phyloP scores from a whole-genome alignment of 2,329 filamentous ascomycete species.

The Cadophora luteo-olivacea region DNA sequence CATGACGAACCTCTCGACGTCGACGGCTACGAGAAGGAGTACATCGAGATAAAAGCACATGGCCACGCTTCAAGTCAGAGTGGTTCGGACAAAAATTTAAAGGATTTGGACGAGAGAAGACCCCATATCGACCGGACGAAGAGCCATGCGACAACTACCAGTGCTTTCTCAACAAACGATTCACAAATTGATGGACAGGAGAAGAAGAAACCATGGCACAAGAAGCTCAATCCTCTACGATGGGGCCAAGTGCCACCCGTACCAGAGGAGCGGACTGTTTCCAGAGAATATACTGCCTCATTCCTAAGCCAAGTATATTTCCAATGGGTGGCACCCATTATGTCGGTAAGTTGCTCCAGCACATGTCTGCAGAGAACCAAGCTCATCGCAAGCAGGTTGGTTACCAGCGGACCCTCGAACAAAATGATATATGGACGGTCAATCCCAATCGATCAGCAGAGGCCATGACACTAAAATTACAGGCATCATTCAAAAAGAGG shows the following conservation, averaged over 20 bases:
- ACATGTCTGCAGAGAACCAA: constrained; percentile 5
- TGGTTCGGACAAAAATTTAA: constrained; percentile 25
- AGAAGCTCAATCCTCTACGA: constrained; percentile 64
- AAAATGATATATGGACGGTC: constrained; percentile 86
- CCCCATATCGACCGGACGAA: constrained; percentile 51
- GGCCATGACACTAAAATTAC: constrained; percentile 69
- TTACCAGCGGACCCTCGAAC: constrained; percentile 82
- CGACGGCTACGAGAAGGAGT: constrained; percentile 41
- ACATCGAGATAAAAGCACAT: constrained; percentile 35
- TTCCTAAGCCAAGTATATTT: constrained; percentile 82
- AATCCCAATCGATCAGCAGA: constrained; percentile 81
- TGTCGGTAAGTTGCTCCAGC: constrained; percentile 64
- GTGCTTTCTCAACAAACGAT: constrained; percentile 52
- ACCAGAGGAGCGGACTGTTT: constrained; percentile 59
- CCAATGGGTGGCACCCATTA: constrained; percentile 88
- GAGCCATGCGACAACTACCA: constrained; percentile 61
- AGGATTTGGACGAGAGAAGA: constrained; percentile 35
- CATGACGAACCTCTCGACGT: constrained; percentile 31
- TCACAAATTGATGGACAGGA: constrained; percentile 39
- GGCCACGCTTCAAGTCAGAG: constrained; percentile 33
- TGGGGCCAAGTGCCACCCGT: constrained; percentile 64
- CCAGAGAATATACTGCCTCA: constrained; percentile 73
- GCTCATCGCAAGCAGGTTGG: constrained; percentile 63
- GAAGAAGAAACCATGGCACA: constrained; percentile 66
- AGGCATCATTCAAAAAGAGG: constrained; percentile 72